These are phyloP conservation scores for Pistacia integerrima DNA, from an alignment of 345 rosid genomes.

Conservation along the genomic window DNA sequence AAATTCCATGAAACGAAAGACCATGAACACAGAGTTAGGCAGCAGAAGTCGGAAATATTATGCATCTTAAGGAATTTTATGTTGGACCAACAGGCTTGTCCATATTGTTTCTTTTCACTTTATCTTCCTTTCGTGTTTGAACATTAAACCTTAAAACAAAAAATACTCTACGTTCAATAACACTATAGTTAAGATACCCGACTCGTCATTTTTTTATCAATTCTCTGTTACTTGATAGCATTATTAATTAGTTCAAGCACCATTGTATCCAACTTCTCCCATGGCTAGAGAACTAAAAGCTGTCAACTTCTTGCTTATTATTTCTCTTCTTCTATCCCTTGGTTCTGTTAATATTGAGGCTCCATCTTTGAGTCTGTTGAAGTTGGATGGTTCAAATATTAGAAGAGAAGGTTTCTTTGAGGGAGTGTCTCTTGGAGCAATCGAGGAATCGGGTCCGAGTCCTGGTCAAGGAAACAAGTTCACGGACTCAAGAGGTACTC, in stretches of 20 bases:
- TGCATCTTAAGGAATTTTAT: background rate
- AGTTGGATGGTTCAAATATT: background rate
- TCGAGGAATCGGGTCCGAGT: slow-evolving; percentile 28
- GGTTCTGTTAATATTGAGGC: slow-evolving; percentile 5
- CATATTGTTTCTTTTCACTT: background rate
- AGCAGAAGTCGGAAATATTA: background rate
- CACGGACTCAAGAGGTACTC: background rate
- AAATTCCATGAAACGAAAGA: background rate
- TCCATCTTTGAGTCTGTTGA: slow-evolving; percentile 4
- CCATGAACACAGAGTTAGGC: slow-evolving; percentile 5
- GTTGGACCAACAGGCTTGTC: background rate
- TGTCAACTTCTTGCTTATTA: background rate
- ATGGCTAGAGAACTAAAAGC: slow-evolving; percentile 5
- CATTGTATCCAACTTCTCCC: background rate
- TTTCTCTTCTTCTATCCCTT: background rate
- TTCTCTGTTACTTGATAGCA: background rate
- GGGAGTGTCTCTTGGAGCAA: slow-evolving; percentile 20
- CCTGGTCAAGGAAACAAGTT: slow-evolving; percentile 28
- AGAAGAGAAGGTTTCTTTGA: slow-evolving; percentile 4
- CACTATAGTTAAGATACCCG: background rate
- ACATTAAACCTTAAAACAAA: background rate
- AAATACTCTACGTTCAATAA: background rate
- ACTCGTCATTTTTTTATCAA: background rate
- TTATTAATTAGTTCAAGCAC: background rate
- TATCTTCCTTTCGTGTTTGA: background rate